A percentile compares a stretch with the other conserved stretches of the same genome.
phyloP scores from a whole-genome alignment of 441 rosid species.

The Populus hybrid region DNA sequence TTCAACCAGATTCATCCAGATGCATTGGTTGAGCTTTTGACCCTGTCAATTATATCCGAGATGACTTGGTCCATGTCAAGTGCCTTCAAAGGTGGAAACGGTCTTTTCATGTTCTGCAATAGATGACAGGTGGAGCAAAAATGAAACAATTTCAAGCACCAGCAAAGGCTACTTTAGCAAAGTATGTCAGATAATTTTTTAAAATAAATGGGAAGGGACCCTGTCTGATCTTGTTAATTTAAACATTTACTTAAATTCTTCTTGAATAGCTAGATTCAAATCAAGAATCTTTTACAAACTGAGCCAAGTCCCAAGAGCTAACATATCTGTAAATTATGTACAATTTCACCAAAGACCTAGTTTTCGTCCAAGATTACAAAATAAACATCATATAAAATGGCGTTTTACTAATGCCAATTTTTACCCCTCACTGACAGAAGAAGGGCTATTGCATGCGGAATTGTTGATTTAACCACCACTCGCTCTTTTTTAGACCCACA shows the following conservation, averaged over 20 bases:
- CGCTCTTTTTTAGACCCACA: neutral
- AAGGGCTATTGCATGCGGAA: neutral
- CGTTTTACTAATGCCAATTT: neutral
- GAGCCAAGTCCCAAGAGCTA: neutral
- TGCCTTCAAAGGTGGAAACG: constrained; percentile 70
- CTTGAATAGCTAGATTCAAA: neutral
- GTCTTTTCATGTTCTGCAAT: constrained; percentile 73
- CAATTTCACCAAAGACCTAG: neutral
- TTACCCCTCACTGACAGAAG: neutral
- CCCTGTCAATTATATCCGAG: constrained; percentile 46
- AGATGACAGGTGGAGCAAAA: too few relatives aligned
- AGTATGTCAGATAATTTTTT: neutral
- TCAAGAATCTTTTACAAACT: neutral
- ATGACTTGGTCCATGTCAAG: constrained; percentile 69
- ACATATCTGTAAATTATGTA: neutral
- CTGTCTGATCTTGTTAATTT: neutral
- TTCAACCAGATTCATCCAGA: constrained; percentile 9
- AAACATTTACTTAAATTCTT: neutral
- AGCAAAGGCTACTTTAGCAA: neutral
- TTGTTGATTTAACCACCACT: neutral
- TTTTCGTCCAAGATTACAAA: neutral
- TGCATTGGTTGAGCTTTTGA: constrained; percentile 32
- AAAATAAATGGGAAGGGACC: neutral
- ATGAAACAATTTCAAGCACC: too few relatives aligned
- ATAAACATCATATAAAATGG: neutral